These are phyloP conservation scores for Ophiostoma ips DNA, from an alignment of 2,329 filamentous ascomycete species.

Conservation along the genomic window DNA sequence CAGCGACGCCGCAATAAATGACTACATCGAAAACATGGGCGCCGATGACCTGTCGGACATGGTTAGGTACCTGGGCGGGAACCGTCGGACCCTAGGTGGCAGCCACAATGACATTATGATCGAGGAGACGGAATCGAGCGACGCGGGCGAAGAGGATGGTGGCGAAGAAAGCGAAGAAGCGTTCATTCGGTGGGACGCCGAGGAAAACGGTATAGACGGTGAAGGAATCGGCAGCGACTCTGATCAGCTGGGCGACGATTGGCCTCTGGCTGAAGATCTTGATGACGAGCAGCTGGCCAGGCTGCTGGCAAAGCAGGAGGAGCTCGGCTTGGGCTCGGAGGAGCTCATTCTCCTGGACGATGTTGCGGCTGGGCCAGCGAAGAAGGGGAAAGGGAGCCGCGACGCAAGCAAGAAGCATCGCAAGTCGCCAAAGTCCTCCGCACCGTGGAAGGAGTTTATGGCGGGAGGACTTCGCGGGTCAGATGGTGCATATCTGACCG, in stretches of 20 bases:
- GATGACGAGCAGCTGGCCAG: constrained; percentile 50
- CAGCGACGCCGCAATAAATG: constrained; percentile 45
- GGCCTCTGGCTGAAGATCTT: constrained; percentile 35
- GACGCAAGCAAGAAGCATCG: neutral
- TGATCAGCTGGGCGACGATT: neutral
- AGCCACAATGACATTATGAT: constrained; percentile 26
- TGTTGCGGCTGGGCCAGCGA: constrained; percentile 8
- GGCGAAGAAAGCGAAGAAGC: neutral
- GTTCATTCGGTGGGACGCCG: constrained; percentile 17
- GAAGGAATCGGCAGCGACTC: neutral
- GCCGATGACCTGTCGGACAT: constrained; percentile 25
- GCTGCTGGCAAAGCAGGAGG: constrained; percentile 46
- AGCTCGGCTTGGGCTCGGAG: constrained; percentile 46
- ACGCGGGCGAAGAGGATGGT: constrained; percentile 4
- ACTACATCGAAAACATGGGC: constrained; percentile 57
- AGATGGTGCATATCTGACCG: constrained; percentile 24
- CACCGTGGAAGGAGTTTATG: neutral
- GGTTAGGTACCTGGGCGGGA: constrained; percentile 16
- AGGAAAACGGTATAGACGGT: constrained; percentile 26
- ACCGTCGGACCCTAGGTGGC: constrained; percentile 29
- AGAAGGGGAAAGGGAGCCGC: neutral
- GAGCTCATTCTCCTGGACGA: constrained; percentile 44
- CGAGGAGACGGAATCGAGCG: neutral
- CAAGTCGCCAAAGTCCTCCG: neutral
- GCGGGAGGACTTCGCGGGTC: neutral